Percentiles rank a stretch among this genome's conserved stretches.
phyloP scores from a whole-genome alignment of 331 rosid species.

The Prunus yedoensis region DNA sequence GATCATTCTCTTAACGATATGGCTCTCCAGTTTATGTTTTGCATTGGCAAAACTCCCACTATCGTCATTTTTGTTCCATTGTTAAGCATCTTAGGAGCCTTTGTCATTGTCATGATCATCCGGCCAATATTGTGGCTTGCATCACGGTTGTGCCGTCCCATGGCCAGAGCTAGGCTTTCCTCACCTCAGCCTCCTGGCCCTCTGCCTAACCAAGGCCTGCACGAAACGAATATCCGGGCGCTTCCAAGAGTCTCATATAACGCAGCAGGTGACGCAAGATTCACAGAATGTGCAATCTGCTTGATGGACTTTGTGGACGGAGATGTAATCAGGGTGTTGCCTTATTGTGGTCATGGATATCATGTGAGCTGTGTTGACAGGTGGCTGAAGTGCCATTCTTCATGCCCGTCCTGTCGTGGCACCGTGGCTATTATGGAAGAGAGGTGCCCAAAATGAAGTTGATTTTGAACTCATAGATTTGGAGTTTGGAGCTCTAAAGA shows the following conservation, averaged over 20 bases:
- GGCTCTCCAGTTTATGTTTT: neutral
- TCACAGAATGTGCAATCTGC: slow-evolving; percentile 28
- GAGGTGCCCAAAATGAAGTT: neutral
- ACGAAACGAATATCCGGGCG: neutral
- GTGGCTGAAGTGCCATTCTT: slow-evolving; percentile 27
- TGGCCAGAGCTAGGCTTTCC: neutral
- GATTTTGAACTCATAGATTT: neutral
- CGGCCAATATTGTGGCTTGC: slow-evolving; percentile 18
- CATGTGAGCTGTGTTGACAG: slow-evolving; percentile 22
- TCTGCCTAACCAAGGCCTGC: slow-evolving; percentile 1
- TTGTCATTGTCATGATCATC: neutral
- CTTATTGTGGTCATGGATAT: slow-evolving; percentile 27
- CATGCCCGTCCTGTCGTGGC: slow-evolving; percentile 22
- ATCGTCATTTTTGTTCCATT: neutral
- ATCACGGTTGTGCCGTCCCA: neutral
- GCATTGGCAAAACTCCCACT: neutral
- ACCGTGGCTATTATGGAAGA: neutral
- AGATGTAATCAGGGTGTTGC: slow-evolving; percentile 21
- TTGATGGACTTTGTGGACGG: slow-evolving; percentile 31
- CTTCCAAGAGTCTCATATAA: slow-evolving; percentile 8
- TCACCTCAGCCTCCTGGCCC: neutral
- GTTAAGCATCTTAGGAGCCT: neutral
- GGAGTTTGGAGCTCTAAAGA: neutral
- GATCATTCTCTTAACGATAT: neutral
- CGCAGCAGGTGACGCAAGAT: neutral